These are phyloP conservation scores for Obelidium mucronatum DNA, from an alignment of 192 early-diverging fungal genomes.

Conservation along the genomic window DNA sequence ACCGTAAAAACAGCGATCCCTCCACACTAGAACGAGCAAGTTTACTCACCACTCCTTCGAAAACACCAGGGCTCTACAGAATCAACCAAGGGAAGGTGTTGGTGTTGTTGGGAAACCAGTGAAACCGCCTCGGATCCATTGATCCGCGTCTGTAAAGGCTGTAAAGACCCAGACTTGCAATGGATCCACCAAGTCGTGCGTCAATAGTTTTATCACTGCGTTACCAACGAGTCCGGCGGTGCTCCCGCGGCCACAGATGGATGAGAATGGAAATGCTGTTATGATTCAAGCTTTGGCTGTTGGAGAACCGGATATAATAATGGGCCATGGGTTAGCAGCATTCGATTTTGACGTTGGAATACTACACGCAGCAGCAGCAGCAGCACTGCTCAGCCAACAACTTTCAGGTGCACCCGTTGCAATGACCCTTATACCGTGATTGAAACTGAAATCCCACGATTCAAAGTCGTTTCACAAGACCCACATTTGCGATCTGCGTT, in stretches of 20 bases:
- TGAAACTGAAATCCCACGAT: constrained; percentile 26
- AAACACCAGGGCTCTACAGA: neutral
- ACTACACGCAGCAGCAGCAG: neutral
- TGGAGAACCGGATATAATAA: too few relatives aligned
- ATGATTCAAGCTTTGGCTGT: too few relatives aligned
- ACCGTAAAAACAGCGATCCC: constrained; percentile 6
- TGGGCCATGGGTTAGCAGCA: too few relatives aligned
- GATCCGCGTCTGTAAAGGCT: constrained; percentile 39
- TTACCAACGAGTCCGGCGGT: constrained; percentile 3
- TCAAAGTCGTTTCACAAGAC: constrained; percentile 29
- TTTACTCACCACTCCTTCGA: neutral
- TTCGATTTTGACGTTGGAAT: too few relatives aligned
- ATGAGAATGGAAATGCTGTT: too few relatives aligned
- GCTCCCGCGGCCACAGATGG: neutral
- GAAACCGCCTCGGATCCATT: constrained; percentile 12
- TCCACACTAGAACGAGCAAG: constrained; percentile 4
- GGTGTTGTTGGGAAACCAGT: constrained; percentile 39
- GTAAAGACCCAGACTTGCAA: constrained; percentile 46
- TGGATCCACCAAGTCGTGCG: constrained; percentile 43
- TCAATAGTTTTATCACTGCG: constrained; percentile 33
- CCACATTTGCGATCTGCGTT: constrained; percentile 39
- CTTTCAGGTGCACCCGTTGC: constrained; percentile 54
- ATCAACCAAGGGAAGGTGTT: constrained; percentile 13
- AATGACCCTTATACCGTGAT: constrained; percentile 44
- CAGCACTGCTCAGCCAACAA: neutral